Evolutionary conservation across 2,329 filamentous ascomycete species (phyloP).

Genomic region (Aspergillus novofumigatus): DNA sequence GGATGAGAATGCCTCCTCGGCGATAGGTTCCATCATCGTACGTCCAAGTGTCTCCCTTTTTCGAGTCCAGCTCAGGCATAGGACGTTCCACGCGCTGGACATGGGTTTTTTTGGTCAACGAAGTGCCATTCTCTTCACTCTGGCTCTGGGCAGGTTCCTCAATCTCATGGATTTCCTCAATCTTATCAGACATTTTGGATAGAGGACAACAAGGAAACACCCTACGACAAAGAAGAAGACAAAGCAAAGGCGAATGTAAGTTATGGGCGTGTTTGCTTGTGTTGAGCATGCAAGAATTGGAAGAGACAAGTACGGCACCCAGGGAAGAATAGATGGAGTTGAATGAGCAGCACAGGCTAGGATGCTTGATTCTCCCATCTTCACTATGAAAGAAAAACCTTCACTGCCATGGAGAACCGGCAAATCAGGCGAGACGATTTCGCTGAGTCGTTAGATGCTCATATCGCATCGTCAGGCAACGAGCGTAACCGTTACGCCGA

Average conservation of each 20-base stretch:
- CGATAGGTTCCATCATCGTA: neutral
- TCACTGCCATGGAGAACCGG: neutral
- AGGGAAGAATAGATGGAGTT: neutral
- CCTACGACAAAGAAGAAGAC: neutral
- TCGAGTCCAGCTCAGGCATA: neutral
- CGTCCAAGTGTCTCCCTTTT: neutral
- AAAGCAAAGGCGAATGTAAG: neutral
- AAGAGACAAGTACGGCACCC: neutral
- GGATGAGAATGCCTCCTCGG: neutral
- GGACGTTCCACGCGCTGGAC: neutral
- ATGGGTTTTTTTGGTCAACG: neutral
- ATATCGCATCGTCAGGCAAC: neutral
- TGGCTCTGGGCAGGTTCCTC: neutral
- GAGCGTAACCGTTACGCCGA: neutral
- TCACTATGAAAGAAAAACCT: neutral
- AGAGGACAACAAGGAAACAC: neutral
- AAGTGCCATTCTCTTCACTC: neutral
- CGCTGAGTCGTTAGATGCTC: neutral
- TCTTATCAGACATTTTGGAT: neutral
- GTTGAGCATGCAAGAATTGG: neutral
- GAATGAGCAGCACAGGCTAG: neutral
- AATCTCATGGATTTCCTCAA: neutral
- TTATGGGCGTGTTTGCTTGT: neutral
- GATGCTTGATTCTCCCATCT: neutral
- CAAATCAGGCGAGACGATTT: neutral